Base-by-base conservation (phyloP, 2,329 filamentous ascomycete species). In the Lecanicillium sp. region DNA sequence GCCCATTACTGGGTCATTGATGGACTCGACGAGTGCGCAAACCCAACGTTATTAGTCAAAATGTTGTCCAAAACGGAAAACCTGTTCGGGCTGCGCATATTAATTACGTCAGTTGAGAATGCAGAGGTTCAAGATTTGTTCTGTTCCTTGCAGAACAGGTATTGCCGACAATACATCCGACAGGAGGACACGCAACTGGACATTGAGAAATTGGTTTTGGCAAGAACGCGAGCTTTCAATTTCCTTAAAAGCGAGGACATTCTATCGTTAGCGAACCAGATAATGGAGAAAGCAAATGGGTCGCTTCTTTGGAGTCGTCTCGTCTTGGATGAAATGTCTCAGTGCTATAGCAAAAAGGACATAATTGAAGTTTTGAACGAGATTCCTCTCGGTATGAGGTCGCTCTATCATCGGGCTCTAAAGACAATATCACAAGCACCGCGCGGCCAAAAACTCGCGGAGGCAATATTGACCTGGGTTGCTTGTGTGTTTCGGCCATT, bases 291-390 rank as follows among this genome's bases (percentile, higher is more conserved):
- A 36, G 59, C 61, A 6, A 49, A 49, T 20, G 59, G 57, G 3
- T 61, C 50, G 14, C 63, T 65, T 40, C 43, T 63, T 18, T 65
- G 59, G 60, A 57, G 52, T 10, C 46, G 43, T 11, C 37, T 63
- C 27, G 56, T 62, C 2, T 48, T 64, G 3, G 45, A 56, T 12
- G 54, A 60, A 39, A 47, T 62, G 2, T 10, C 33, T 7, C 40
- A 40, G 11, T 54, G 49, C 19, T 48, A 58, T 44, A 57, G 49
- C 31, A 44, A 44, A 35, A 48, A 52, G 29, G 58, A 57, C 17
- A 52, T 60, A 17, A 41, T 53, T 2, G 41, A 51, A 19, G 44
- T 56, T 14, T 47, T 65, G 12, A 52, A 58, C 32, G 49, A 55
- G 5, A 43, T 58, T 1, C 61, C 61, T 3, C 43, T 27, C 37